Evolutionary conservation across 306 rosid species (phyloP), one percentile per base, ranked within the genome.

Genomic region (Vachellia collinsii): DNA sequence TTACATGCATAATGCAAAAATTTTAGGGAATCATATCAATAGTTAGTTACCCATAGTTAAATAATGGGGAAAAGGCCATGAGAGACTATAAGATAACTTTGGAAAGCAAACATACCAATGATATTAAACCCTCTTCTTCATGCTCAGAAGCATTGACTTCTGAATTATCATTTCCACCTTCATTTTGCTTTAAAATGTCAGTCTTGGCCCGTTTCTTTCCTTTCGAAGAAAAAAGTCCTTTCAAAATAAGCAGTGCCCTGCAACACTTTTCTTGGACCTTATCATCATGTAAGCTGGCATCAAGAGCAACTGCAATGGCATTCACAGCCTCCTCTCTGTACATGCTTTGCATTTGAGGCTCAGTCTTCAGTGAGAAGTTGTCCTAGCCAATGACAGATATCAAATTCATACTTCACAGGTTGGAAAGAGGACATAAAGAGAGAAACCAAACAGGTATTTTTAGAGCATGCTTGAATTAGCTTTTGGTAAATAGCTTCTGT

Each of bases 261-360:
- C 92, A 90, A 74, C 93, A 91, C 10, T 82, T 90, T 29, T 79
- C 76, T 56, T 79, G 83, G 6, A 84, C 74, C 41, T 81, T 86
- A 53, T 80, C 88, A 76, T 90, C 86, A 48, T 87, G 74, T 80
- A 90, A 83, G 91, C 94, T 86, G 34, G 59, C 86, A 63, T 93
- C 86, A 82, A 93, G 94, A 75, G 89, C 89, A 74, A 77, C 82
- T 20, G 85, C 85, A 79, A 93, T 81, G 74, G 82, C 85, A 81
- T 90, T 89, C 70, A 90, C 86, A 13, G 89, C 92, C 80, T 80
- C 83, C 64, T 89, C 86, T 82, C 90, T 88, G 42, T 89, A 85
- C 70, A 79, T 79, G 68, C 86, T 79, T 64, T 83, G 79, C 74
- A 72, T 86, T 62, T 84, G 76, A 72, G 88, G 84, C 79, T 83